Conservation (phyloP, 2,329 filamentous ascomycete species). For the Penicillium paneum region DNA sequence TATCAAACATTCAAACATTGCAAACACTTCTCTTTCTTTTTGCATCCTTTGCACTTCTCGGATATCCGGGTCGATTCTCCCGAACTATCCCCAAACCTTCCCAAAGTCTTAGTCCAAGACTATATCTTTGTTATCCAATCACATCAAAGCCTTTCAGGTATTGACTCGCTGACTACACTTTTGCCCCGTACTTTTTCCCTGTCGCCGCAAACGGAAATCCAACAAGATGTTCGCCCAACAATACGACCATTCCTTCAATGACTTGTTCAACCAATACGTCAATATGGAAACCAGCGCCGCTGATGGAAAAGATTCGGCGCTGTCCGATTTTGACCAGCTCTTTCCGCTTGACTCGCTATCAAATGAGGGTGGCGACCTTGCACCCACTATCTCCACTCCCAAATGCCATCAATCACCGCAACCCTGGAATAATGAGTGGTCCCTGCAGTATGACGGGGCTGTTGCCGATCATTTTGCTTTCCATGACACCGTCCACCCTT, state of each 20-base stretch:
- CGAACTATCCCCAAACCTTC: constrained; percentile 17
- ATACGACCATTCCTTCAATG: constrained; percentile 55
- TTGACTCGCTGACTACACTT: constrained; percentile 21
- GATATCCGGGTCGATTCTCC: constrained; percentile 20
- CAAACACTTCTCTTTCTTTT: constrained; percentile 12
- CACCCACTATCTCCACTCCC: constrained; percentile 48
- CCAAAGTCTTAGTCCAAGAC: constrained; percentile 20
- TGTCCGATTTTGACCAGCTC: constrained; percentile 51
- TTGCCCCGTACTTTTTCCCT: not conserved
- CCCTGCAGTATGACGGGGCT: constrained; percentile 50
- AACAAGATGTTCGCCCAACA: constrained; percentile 49
- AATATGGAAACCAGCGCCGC: constrained; percentile 55
- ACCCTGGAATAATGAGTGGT: constrained; percentile 55
- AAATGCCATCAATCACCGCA: constrained; percentile 45
- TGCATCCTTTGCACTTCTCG: constrained; percentile 24
- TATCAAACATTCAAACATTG: constrained; percentile 32
- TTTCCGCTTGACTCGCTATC: constrained; percentile 51
- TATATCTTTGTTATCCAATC: constrained; percentile 30
- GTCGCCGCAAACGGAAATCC: constrained; percentile 44
- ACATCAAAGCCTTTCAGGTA: constrained; percentile 21
- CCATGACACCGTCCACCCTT: constrained; percentile 40
- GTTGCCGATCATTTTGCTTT: constrained; percentile 31
- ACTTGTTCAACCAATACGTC: constrained; percentile 63
- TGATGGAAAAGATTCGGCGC: constrained; percentile 48
- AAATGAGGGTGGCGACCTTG: constrained; percentile 52